Evolutionary conservation across 2,329 filamentous ascomycete genomes (phyloP).

Genomic region (Rhytidhysteron rufulum): DNA sequence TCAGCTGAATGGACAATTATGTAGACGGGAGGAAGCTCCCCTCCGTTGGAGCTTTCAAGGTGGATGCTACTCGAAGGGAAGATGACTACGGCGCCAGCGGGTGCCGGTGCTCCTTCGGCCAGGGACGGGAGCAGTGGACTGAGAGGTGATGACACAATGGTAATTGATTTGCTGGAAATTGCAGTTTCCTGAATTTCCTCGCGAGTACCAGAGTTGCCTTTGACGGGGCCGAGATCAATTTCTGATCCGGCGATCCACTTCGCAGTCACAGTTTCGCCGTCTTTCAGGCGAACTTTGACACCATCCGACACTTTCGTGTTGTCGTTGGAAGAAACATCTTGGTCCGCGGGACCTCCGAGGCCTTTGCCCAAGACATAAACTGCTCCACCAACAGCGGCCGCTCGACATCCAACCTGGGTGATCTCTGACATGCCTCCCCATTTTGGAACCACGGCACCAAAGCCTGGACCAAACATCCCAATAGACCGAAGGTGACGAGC

Average conservation of each 20-base stretch:
- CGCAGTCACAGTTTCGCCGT: slow-evolving; percentile 55
- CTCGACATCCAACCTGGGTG: slow-evolving; percentile 85
- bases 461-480: slow-evolving; percentile 82
- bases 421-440: slow-evolving; percentile 90
- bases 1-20: slow-evolving; percentile 78
- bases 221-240: slow-evolving; percentile 25
- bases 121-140: slow-evolving; percentile 63
- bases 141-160: slow-evolving; percentile 65
- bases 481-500: slow-evolving; percentile 80
- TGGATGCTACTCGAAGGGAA: slow-evolving; percentile 59
- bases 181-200: slow-evolving; percentile 5
- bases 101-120: slow-evolving; percentile 70
- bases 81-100: slow-evolving; percentile 68
- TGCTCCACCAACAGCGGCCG: slow-evolving; percentile 83
- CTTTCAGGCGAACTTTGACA: slow-evolving; percentile 52
- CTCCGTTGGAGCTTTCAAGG: slow-evolving; percentile 17
- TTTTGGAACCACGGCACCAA: slow-evolving; percentile 85
- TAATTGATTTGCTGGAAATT: slow-evolving; percentile 57
- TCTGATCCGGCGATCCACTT: slow-evolving; percentile 50
- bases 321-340: slow-evolving; percentile 5
- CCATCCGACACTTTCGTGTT: slow-evolving; percentile 4
- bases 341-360: slow-evolving; percentile 37
- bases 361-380: slow-evolving; percentile 81
- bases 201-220: slow-evolving; percentile 9
- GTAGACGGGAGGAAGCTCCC: slow-evolving; percentile 49